Conservation (phyloP, 805 yeast genomes). For the Barnettozyma pratensis region DNA sequence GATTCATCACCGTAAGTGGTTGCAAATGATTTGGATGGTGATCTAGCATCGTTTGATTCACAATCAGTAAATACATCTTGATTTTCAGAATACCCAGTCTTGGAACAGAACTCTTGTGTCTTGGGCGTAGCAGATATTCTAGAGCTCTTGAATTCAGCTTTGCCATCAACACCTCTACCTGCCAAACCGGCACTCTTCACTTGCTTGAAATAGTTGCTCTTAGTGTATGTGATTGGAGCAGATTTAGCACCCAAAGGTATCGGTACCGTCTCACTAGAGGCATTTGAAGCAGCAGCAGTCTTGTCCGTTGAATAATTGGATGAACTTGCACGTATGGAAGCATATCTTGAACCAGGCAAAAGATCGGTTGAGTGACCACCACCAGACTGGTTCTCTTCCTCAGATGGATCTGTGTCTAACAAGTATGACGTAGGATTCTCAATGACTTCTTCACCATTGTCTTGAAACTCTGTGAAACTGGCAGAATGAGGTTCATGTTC, state of each 20-base stretch:
- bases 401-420: conserved; percentile 4
- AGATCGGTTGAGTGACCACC: neutral
- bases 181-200: neutral
- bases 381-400: neutral
- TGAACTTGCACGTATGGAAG: neutral
- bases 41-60: neutral
- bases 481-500: neutral
- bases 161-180: neutral
- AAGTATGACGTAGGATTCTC: conserved; percentile 10
- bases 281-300: neutral
- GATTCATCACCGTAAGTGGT: neutral
- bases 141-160: no score
- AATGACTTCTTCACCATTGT: neutral
- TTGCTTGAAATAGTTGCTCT: neutral
- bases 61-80: no score
- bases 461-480: conserved; percentile 4
- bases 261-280: neutral
- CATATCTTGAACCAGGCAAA: neutral
- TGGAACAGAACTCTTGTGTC: no score
- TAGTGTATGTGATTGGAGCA: conserved; percentile 1
- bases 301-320: conserved; percentile 1
- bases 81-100: no score
- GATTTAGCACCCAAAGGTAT: neutral
- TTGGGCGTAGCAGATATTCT: no score
- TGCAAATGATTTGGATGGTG: neutral